phyloP scores from a whole-genome alignment of 2,329 filamentous ascomycete genomes.

The Rutstroemia sp. region DNA sequence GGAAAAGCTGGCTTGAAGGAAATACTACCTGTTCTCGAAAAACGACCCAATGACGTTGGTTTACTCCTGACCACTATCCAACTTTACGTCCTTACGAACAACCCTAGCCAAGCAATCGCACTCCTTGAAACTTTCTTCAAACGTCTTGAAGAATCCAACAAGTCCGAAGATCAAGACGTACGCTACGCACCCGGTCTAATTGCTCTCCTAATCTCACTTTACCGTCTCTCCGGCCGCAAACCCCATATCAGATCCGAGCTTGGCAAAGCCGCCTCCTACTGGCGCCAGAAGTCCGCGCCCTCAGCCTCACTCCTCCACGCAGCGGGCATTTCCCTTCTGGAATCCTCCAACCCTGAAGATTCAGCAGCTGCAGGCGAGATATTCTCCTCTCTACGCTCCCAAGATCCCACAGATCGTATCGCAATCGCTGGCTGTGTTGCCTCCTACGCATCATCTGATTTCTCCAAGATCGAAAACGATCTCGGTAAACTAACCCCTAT shows the following conservation, averaged over 20 bases:
- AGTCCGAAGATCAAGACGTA: conserved; percentile 53
- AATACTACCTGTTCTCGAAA: conserved; percentile 62
- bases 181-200: conserved; percentile 82
- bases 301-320: conserved; percentile 66
- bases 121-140: conserved; percentile 70
- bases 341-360: conserved; percentile 63
- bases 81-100: conserved; percentile 66
- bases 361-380: conserved; percentile 66
- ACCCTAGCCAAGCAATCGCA: conserved; percentile 65
- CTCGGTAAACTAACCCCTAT: conserved; percentile 53
- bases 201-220: conserved; percentile 71
- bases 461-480: conserved; percentile 46
- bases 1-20: conserved; percentile 63
- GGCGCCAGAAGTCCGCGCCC: conserved; percentile 57
- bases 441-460: conserved; percentile 59
- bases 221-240: conserved; percentile 67
- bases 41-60: conserved; percentile 72
- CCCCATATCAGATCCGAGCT: conserved; percentile 66
- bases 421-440: conserved; percentile 82
- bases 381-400: conserved; percentile 63
- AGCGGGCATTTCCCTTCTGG: conserved; percentile 75
- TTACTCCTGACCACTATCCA: conserved; percentile 74
- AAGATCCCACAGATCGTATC: conserved; percentile 59
- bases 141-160: conserved; percentile 56
- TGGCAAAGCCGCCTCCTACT: conserved; percentile 72